phyloP scores from a whole-genome alignment of 2,329 filamentous ascomycete species.

The Fusarium sp. region DNA sequence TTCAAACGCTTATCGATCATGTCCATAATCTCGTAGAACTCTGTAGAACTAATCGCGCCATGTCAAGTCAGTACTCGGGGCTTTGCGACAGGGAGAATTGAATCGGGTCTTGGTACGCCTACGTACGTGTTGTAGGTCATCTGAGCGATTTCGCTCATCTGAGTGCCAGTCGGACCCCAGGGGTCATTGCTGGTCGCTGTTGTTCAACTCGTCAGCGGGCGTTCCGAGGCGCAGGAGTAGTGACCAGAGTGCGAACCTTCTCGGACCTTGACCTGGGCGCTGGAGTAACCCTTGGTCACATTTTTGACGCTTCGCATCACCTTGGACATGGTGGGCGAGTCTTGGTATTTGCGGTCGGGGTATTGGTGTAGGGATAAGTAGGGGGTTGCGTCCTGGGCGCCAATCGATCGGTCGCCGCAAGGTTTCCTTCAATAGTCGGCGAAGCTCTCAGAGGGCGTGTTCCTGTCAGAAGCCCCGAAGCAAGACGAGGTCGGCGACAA shows the following conservation, averaged over 20 bases:
- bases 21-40: slow-evolving; percentile 99
- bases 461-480: slow-evolving; percentile 6
- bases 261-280: slow-evolving; percentile 96
- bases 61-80: slow-evolving; percentile 30
- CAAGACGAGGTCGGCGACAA: slow-evolving; percentile 24
- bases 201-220: slow-evolving; percentile 33
- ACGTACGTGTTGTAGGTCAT: slow-evolving; percentile 97
- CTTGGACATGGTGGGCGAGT: slow-evolving; percentile 80
- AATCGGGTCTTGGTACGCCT: neutral
- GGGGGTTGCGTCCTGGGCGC: slow-evolving; percentile 33
- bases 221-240: neutral
- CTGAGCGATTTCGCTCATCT: slow-evolving; percentile 98
- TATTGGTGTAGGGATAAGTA: slow-evolving; percentile 5
- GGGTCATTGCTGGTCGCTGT: slow-evolving; percentile 97
- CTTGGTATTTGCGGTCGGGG: slow-evolving; percentile 9
- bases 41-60: slow-evolving; percentile 74
- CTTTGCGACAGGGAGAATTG: neutral
- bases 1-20: slow-evolving; percentile 99
- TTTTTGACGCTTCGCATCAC: slow-evolving; percentile 98
- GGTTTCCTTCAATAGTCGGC: slow-evolving; percentile 18
- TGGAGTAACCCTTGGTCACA: slow-evolving; percentile 98
- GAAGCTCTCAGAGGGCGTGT: slow-evolving; percentile 4
- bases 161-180: slow-evolving; percentile 96
- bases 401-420: slow-evolving; percentile 33
- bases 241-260: slow-evolving; percentile 74